Conservation (phyloP, 2,329 filamentous ascomycete genomes). For the Diaporthe eres region DNA sequence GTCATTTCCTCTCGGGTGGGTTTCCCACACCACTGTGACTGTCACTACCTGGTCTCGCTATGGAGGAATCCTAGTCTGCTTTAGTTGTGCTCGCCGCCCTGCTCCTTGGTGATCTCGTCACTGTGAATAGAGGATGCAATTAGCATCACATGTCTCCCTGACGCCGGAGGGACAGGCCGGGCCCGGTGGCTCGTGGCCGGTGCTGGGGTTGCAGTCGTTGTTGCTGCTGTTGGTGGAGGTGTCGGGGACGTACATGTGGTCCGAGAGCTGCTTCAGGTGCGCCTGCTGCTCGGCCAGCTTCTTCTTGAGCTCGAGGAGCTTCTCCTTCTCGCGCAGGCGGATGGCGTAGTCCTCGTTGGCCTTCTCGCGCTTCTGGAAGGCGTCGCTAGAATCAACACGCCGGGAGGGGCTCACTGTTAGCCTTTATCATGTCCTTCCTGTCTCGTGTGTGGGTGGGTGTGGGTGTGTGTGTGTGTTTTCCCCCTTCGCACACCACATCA, state of each 20-base stretch:
- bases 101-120: constrained; percentile 81
- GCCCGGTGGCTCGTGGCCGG: not conserved
- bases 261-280: constrained; percentile 87
- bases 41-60: constrained; percentile 8
- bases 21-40: not conserved
- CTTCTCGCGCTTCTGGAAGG: constrained; percentile 92
- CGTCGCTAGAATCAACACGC: constrained; percentile 72
- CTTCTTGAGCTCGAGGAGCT: constrained; percentile 83
- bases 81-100: constrained; percentile 78
- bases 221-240: not conserved
- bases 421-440: not conserved
- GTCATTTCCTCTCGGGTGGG: not conserved
- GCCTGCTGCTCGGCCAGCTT: constrained; percentile 83
- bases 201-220: constrained; percentile 4
- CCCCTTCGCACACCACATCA: not conserved
- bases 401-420: not conserved
- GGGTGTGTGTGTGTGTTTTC: not conserved
- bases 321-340: constrained; percentile 88
- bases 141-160: constrained; percentile 39
- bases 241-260: constrained; percentile 81
- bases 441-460: not conserved
- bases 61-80: constrained; percentile 4
- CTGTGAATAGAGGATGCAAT: constrained; percentile 58
- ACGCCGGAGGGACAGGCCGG: constrained; percentile 23
- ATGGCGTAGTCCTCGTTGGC: constrained; percentile 90